Conservation (phyloP, 2,329 filamentous ascomycete species). For the Rutstroemia sp. region DNA sequence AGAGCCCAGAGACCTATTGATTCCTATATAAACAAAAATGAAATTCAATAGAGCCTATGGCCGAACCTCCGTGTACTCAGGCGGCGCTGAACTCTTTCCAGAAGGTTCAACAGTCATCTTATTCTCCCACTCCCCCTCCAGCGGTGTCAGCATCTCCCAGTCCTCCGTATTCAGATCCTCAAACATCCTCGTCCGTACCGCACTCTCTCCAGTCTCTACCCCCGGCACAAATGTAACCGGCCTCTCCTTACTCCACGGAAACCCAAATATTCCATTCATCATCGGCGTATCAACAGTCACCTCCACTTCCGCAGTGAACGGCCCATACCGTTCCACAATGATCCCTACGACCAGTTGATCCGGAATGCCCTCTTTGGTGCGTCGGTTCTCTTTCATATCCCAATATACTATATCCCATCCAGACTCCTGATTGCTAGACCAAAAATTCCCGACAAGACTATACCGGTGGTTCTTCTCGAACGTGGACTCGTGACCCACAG, state of each 20-base stretch:
- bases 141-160: conserved; percentile 12
- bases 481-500: conserved; percentile 4
- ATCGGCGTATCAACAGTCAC: conserved; percentile 16
- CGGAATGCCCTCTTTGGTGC: conserved; percentile 15
- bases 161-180: conserved; percentile 15
- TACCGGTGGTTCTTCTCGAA: conserved; percentile 12
- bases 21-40: no score
- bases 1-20: no score
- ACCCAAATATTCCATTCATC: conserved; percentile 11
- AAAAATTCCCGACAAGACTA: conserved; percentile 12
- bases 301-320: conserved; percentile 12
- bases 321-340: conserved; percentile 6
- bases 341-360: conserved; percentile 15
- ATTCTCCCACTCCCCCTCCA: conserved; percentile 14
- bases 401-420: conserved; percentile 17
- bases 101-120: conserved; percentile 2
- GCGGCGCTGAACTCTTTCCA: not conserved
- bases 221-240: conserved; percentile 13
- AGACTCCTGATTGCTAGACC: conserved; percentile 10
- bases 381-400: conserved; percentile 14
- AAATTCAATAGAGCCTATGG: no score
- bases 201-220: conserved; percentile 17
- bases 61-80: not conserved
- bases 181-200: conserved; percentile 12
- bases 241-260: conserved; percentile 14